Conservation (phyloP, 1,284 basidiomycete genomes). For the Trichosporon asahii region DNA sequence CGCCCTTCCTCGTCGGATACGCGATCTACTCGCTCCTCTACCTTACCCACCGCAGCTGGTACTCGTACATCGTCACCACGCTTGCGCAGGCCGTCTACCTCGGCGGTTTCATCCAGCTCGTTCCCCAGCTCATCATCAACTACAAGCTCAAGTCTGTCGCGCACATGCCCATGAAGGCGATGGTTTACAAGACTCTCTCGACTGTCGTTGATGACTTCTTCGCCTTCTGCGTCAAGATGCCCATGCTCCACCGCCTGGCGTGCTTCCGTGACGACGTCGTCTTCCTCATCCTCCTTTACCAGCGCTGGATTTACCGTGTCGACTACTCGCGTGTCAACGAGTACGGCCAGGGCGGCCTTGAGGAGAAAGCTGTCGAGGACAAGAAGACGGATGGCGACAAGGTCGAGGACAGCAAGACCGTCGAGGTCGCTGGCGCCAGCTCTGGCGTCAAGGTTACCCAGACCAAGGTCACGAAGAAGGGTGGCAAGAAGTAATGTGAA, state of each 20-base stretch:
- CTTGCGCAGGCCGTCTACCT: conserved; percentile 58
- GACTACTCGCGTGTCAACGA: conserved; percentile 93
- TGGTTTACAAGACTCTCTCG: conserved; percentile 81
- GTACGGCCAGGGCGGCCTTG: conserved; percentile 71
- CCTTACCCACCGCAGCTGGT: conserved; percentile 82
- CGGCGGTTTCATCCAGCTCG: conserved; percentile 93
- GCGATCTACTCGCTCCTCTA: conserved; percentile 69
- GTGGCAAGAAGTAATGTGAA: background rate
- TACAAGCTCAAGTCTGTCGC: conserved; percentile 80
- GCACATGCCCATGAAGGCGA: conserved; percentile 72
- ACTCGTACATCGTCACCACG: conserved; percentile 81
- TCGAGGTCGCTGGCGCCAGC: background rate
- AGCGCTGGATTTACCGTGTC: conserved; percentile 94
- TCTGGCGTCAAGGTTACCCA: background rate
- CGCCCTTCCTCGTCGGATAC: conserved; percentile 80
- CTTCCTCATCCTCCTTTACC: conserved; percentile 56
- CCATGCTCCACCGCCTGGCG: conserved; percentile 68
- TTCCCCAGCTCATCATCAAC: conserved; percentile 85
- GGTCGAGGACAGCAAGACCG: conserved; percentile 33
- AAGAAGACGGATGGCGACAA: conserved; percentile 28
- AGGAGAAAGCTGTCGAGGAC: conserved; percentile 32
- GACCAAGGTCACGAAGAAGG: background rate
- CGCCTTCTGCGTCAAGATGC: conserved; percentile 80
- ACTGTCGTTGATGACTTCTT: conserved; percentile 82
- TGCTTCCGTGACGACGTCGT: conserved; percentile 79